Percentiles rank a stretch among this genome's conserved stretches.
These are phyloP conservation scores for Halophytophthora polymorphica DNA, from an alignment of 352 stramenopile genomes.

Conservation along the genomic window DNA sequence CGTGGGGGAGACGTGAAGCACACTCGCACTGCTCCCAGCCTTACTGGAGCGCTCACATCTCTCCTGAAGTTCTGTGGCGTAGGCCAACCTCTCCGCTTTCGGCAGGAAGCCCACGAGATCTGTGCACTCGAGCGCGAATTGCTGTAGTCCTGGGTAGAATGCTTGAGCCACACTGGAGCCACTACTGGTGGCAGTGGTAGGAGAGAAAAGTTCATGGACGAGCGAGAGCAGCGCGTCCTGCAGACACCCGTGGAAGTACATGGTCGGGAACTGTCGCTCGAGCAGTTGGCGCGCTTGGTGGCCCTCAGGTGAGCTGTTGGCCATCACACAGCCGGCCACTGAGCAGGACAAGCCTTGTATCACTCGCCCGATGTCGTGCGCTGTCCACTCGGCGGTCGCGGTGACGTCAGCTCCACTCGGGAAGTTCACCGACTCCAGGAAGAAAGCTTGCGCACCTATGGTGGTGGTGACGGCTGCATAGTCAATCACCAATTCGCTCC, in stretches of 20 bases:
- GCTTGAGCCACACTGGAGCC: constrained; percentile 1
- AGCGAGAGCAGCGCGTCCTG: constrained; percentile 22
- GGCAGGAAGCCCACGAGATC: constrained; percentile 29
- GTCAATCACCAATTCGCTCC: constrained; percentile 9
- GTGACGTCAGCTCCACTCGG: constrained; percentile 6
- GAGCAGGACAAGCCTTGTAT: constrained; percentile 14
- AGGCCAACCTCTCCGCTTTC: neutral
- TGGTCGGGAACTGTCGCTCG: constrained; percentile 26
- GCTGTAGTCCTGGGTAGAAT: constrained; percentile 29
- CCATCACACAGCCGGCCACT: constrained; percentile 28
- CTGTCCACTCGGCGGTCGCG: constrained; percentile 14
- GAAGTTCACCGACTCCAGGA: constrained; percentile 28
- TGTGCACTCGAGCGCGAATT: constrained; percentile 33
- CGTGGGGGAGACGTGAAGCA: constrained; percentile 22
- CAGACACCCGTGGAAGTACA: constrained; percentile 41
- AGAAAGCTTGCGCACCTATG: constrained; percentile 17
- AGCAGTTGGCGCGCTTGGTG: constrained; percentile 18
- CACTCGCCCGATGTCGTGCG: constrained; percentile 18
- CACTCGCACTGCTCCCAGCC: neutral
- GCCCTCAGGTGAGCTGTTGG: constrained; percentile 16
- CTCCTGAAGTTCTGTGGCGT: neutral
- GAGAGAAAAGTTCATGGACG: constrained; percentile 22
- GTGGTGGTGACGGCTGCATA: constrained; percentile 27
- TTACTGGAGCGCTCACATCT: neutral
- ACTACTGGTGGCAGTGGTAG: neutral